These are phyloP conservation scores for Metroxylon sagu DNA, from an alignment of 176 grass and related monocot genomes.

Conservation along the genomic window DNA sequence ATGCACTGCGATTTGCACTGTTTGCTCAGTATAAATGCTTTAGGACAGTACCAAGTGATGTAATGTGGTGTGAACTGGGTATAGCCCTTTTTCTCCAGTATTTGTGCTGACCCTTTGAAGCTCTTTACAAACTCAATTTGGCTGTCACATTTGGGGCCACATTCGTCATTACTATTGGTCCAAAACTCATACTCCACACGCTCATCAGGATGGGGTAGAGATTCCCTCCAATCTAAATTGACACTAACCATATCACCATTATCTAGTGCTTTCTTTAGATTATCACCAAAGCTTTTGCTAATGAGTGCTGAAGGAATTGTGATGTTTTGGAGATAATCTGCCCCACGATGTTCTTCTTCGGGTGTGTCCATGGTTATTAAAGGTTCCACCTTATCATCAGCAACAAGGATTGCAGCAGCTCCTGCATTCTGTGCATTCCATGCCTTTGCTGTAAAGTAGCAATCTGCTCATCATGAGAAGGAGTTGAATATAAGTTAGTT, in stretches of 20 bases:
- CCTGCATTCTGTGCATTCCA: constrained; percentile 87
- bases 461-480: constrained; percentile 31
- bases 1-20: constrained; percentile 79
- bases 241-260: constrained; percentile 74
- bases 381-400: constrained; percentile 78
- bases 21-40: constrained; percentile 57
- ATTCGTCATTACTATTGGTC: constrained; percentile 91
- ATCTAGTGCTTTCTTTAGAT: constrained; percentile 42
- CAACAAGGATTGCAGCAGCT: constrained; percentile 69
- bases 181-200: constrained; percentile 87
- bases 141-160: constrained; percentile 73
- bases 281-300: constrained; percentile 61
- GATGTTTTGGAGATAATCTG: constrained; percentile 65
- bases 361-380: constrained; percentile 94
- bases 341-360: constrained; percentile 37
- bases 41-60: constrained; percentile 83
- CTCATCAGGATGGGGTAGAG: constrained; percentile 74
- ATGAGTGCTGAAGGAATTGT: constrained; percentile 74
- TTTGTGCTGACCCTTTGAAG: constrained; percentile 73
- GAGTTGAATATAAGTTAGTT: too few relatives aligned
- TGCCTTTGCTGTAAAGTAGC: constrained; percentile 88
- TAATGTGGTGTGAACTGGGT: constrained; percentile 81
- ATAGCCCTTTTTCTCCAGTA: constrained; percentile 82
- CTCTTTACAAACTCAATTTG: constrained; percentile 86
- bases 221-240: constrained; percentile 86